Evolutionary conservation across 441 rosid genomes (phyloP), one percentile per base, ranked within the genome.

Genomic region (Erysimum cheiri): DNA sequence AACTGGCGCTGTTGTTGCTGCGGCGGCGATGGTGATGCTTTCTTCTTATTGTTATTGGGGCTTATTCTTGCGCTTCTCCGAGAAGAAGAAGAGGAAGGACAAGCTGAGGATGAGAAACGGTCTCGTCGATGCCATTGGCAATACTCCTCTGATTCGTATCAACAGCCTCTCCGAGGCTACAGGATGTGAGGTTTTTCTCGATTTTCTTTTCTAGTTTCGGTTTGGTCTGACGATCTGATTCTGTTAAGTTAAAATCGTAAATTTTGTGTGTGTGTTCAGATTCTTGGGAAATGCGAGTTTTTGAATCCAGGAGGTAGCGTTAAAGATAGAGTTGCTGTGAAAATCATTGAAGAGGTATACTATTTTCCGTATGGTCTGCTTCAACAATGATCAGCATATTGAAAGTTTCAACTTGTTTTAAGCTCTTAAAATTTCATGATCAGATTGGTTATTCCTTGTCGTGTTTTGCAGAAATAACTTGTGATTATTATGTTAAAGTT

Each of bases 281-380:
- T 95, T 80, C 88, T 90, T n/a, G 99, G 92, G 4, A 89, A 95
- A 66, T 92, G 97, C 39, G 99, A 95, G 78, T 95, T 95, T 82
- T 74, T 95, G 70, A 92, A 92, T 81, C 99, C 99, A 10, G 99
- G 98, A 60, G 99, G 98, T 60, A 95, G 99, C 50, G 99, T 92
- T 39, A 95, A 92, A 77, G 97, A 92, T 60, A 84, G 98, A 78
- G 97, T 92, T 73, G 96, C 95, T 33, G 86, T 87, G 48, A 89
- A 87, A 74, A 90, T 95, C 64, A 87, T 92, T 66, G 83, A 90
- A 80, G 98, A 90, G 97, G 97, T 92, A 82, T 67, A 40, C 28
- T 28, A 37, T 15, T 28, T 26, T 69, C 31, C 0, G 29, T 35
- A 60, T 37, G 3, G 4, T 46, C 46, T 22, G 4, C 28, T 33